Evolutionary conservation across 768 basidiomycete species (phyloP), one percentile per base, ranked within the genome.

Genomic region (Leccinum subgranulosum): DNA sequence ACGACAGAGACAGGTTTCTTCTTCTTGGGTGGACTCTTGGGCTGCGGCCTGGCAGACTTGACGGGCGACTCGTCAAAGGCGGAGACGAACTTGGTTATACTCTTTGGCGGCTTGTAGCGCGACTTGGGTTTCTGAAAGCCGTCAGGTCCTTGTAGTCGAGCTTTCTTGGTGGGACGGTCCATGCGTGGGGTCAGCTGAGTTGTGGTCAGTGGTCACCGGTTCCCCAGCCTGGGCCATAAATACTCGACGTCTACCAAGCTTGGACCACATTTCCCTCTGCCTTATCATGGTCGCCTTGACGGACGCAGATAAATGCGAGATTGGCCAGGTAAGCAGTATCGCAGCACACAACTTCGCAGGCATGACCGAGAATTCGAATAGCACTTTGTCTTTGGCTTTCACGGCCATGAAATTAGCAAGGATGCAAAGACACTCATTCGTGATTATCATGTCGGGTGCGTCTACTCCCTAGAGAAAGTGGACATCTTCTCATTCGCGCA

Each of bases 371-470:
- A 21, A 23, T 49, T 21, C 27, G 46, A n/a, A 59, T 23, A 88
- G 85, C 87, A 88, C 66, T 87, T 90, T 63, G 83, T 90, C 14
- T 75, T 86, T 59, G 87, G 88, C 17, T 88, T 88, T 67, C 83
- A 85, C 64, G 86, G 86, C 3, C 70, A 79, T 36, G 73, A 80
- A 51, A 70, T 80, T 33, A 81, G 73, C 58, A 73, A 79, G 28
- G 76, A 87, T 56, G 79, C 83, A 59, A 77, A 74, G 62, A 76
- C 73, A 0, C 80, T 88, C 54, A 85, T 88, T 51, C 71, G 70
- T 34, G 81, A 86, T 48, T 88, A 87, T 71, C 74, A 83, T 67
- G 75, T 87, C 50, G 87, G 87, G 72, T 79, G 60, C 25, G 73
- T 63, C 43, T 43, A 17, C 4, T 23, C 4, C 7, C 7, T 27